Evolutionary conservation across 148 eudicot species (phyloP).

Genomic region (Vaccinium vitisidaea): DNA sequence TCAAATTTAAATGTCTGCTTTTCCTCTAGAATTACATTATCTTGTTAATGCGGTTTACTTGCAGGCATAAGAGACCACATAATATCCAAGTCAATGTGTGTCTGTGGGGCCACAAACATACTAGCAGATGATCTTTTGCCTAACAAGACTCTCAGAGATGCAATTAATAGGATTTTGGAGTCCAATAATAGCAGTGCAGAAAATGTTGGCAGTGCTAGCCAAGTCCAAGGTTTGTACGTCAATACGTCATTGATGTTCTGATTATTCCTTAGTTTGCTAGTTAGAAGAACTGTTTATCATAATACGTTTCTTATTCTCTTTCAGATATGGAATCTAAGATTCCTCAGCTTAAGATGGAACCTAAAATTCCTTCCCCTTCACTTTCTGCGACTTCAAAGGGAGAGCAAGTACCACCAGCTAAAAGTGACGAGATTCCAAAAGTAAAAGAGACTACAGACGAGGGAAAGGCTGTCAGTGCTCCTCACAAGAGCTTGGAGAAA

Average conservation of each 20-base stretch:
- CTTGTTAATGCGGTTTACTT: slow-evolving; percentile 6
- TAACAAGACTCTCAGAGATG: slow-evolving; percentile 77
- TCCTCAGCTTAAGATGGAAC: slow-evolving; percentile 9
- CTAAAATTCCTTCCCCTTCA: slow-evolving; percentile 53
- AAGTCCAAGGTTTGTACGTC: slow-evolving; percentile 54
- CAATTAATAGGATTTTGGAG: slow-evolving; percentile 79
- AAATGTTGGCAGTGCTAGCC: slow-evolving; percentile 58
- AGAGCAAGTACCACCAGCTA: slow-evolving; percentile 43
- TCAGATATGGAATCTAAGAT: slow-evolving; percentile 76
- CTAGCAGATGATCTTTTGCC: slow-evolving; percentile 90
- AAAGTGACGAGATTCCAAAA: slow-evolving; percentile 37
- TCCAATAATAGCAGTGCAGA: slow-evolving; percentile 62
- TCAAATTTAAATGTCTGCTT: neutral
- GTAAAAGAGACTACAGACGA: slow-evolving; percentile 23
- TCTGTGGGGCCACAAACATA: slow-evolving; percentile 76
- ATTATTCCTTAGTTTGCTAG: neutral
- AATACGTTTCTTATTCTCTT: neutral
- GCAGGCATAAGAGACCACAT: slow-evolving; percentile 88
- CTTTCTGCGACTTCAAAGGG: slow-evolving; percentile 82
- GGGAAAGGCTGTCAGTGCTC: slow-evolving; percentile 24
- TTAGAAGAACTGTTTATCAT: neutral
- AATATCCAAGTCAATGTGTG: slow-evolving; percentile 75
- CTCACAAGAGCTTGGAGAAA: slow-evolving; percentile 33
- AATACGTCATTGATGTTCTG: neutral
- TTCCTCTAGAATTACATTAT: neutral